A percentile compares a stretch with the other conserved stretches of the same genome.
phyloP scores from a whole-genome alignment of 345 rosid species.

The Bretschneidera sinensis region DNA sequence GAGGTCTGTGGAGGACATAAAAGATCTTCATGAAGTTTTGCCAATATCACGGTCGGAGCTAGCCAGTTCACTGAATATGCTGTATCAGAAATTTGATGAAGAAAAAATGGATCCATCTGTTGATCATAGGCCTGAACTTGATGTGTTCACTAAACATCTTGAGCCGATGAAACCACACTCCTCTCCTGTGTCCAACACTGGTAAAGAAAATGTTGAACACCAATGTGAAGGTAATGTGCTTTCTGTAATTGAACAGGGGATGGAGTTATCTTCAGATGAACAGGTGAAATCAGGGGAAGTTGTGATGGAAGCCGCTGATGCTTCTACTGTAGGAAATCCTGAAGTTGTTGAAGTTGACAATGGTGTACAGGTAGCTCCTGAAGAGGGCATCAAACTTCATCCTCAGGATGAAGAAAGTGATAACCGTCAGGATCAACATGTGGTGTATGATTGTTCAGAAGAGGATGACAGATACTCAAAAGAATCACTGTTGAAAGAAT shows the following conservation, averaged over 20 bases:
- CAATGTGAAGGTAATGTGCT: slow-evolving; percentile 38
- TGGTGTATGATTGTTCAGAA: slow-evolving; percentile 21
- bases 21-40: slow-evolving; percentile 78
- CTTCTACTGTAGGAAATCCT: slow-evolving; percentile 23
- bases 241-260: slow-evolving; percentile 34
- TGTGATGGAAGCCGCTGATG: slow-evolving; percentile 15
- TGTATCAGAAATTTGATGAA: slow-evolving; percentile 48
- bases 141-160: slow-evolving; percentile 28
- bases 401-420: slow-evolving; percentile 19
- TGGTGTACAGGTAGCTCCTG: slow-evolving; percentile 19
- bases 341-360: slow-evolving; percentile 28
- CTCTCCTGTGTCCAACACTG: slow-evolving; percentile 21
- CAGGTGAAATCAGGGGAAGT: slow-evolving; percentile 24
- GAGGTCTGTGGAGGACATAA: slow-evolving; percentile 42
- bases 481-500: slow-evolving; percentile 67
- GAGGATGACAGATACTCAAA: slow-evolving; percentile 42
- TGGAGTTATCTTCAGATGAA: slow-evolving; percentile 32
- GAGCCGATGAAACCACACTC: slow-evolving; percentile 28
- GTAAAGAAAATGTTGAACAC: slow-evolving; percentile 27
- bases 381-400: slow-evolving; percentile 33
- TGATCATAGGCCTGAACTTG: slow-evolving; percentile 36
- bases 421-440: slow-evolving; percentile 21
- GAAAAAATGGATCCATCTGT: slow-evolving; percentile 39
- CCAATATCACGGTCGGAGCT: slow-evolving; percentile 47
- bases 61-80: slow-evolving; percentile 27